Percentiles rank a stretch among this genome's conserved stretches.
These are phyloP conservation scores for Saccharum officinarum DNA, from an alignment of 176 grass and related monocot genomes.

Conservation along the genomic window DNA sequence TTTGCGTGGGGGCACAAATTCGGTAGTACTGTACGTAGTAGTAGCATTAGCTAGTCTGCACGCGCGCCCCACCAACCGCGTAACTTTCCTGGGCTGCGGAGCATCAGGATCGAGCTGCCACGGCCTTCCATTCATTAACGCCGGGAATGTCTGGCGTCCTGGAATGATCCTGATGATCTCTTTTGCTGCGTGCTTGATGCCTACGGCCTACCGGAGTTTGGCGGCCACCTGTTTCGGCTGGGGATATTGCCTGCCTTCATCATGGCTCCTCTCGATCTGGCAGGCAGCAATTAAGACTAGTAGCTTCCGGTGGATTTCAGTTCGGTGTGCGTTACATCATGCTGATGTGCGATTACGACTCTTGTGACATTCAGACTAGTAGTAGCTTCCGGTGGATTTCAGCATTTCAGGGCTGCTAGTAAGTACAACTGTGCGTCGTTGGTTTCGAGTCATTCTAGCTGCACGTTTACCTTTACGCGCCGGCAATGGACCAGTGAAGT, in stretches of 20 bases:
- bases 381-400: neutral
- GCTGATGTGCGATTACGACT: neutral
- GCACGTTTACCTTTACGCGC: neutral
- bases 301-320: too few species aligned
- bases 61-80: neutral
- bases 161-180: neutral
- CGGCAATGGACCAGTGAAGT: neutral
- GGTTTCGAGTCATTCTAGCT: neutral
- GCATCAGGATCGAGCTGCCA: neutral
- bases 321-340: neutral
- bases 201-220: slow-evolving; percentile 18
- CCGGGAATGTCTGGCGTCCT: neutral
- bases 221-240: slow-evolving; percentile 16
- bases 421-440: neutral
- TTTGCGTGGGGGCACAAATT: neutral
- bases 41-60: neutral
- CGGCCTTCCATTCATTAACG: neutral
- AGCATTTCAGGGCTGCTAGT: neutral
- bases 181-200: slow-evolving; percentile 20
- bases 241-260: neutral
- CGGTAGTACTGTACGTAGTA: neutral
- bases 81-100: neutral
- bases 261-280: neutral
- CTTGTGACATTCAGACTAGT: neutral
- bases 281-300: neutral